These are phyloP conservation scores for Trichoderma afroharzianum DNA, from an alignment of 2,329 filamentous ascomycete species.

Conservation along the genomic window DNA sequence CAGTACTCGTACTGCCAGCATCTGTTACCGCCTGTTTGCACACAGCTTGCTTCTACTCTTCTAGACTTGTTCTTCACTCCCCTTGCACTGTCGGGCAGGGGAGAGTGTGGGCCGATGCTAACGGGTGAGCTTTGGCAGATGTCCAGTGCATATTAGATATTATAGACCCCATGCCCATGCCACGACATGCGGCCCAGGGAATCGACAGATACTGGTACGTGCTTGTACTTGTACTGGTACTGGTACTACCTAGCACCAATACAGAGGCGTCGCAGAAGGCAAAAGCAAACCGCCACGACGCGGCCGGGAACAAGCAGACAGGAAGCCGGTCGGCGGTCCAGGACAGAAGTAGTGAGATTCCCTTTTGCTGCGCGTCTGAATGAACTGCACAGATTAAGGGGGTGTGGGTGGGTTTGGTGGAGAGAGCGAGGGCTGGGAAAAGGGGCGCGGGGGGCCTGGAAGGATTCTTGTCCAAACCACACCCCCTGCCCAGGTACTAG, in stretches of 20 bases:
- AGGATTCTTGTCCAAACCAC: not conserved
- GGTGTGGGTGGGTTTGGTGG: conserved; percentile 9
- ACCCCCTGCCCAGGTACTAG: not conserved
- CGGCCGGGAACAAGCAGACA: not conserved
- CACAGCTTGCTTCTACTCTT: not conserved
- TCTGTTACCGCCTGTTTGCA: not conserved
- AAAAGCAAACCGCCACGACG: conserved; percentile 9
- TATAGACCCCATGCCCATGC: not conserved
- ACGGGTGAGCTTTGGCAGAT: not conserved
- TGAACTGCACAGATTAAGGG: conserved; percentile 13
- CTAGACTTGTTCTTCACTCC: conserved; percentile 4
- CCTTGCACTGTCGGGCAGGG: not conserved
- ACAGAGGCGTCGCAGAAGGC: not conserved
- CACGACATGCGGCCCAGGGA: not conserved
- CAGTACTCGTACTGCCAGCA: not conserved
- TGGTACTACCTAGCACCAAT: not conserved
- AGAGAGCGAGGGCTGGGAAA: not conserved
- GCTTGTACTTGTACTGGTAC: not conserved
- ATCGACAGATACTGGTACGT: not conserved
- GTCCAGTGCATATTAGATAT: not conserved
- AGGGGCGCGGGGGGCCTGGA: not conserved
- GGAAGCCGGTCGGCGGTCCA: conserved; percentile 2
- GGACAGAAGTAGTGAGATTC: not conserved
- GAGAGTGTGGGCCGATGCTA: not conserved
- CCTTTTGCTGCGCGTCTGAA: not conserved